A percentile compares a stretch with the other conserved stretches of the same genome.
These are phyloP conservation scores for Entonaema liquescens DNA, from an alignment of 495 filamentous ascomycete genomes.

Conservation along the genomic window DNA sequence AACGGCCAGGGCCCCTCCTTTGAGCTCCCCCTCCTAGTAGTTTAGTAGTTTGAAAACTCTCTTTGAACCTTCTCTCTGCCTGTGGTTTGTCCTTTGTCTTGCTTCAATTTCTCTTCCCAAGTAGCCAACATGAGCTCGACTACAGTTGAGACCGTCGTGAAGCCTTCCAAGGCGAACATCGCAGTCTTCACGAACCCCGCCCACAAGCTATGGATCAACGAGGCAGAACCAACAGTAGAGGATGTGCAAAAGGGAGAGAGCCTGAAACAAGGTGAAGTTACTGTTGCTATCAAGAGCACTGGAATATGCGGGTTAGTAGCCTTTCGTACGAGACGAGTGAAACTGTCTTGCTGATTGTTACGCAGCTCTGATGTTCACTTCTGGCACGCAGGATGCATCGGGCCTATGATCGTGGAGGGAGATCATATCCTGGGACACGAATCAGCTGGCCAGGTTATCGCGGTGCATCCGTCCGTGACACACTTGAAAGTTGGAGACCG, in stretches of 20 bases:
- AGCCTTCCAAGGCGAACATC: slow-evolving; percentile 79
- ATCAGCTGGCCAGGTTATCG: slow-evolving; percentile 84
- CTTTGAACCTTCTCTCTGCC: slow-evolving; percentile 5
- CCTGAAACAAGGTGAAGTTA: slow-evolving; percentile 83
- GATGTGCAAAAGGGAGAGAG: slow-evolving; percentile 73
- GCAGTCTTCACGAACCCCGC: slow-evolving; percentile 93
- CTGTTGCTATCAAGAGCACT: slow-evolving; percentile 84
- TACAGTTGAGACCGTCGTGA: slow-evolving; percentile 38
- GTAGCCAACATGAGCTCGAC: slow-evolving; percentile 43
- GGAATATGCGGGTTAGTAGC: slow-evolving; percentile 85
- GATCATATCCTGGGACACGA: slow-evolving; percentile 94
- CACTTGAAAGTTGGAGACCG: slow-evolving; percentile 81
- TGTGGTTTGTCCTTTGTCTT: slow-evolving; percentile 2
- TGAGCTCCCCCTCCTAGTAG: slow-evolving; percentile 15
- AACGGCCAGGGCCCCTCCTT: slow-evolving; percentile 28
- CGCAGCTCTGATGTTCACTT: slow-evolving; percentile 91
- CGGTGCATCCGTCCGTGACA: slow-evolving; percentile 80
- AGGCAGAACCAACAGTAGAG: slow-evolving; percentile 77
- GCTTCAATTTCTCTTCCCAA: not conserved
- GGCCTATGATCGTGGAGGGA: slow-evolving; percentile 88
- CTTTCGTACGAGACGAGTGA: slow-evolving; percentile 3
- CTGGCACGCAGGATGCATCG: slow-evolving; percentile 93
- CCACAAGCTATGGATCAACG: slow-evolving; percentile 90
- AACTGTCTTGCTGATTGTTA: slow-evolving; percentile 39
- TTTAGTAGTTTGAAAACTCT: slow-evolving; percentile 24